Evolutionary conservation across 1,284 basidiomycete genomes (phyloP).

Genomic region (Cryptococcus sp.): DNA sequence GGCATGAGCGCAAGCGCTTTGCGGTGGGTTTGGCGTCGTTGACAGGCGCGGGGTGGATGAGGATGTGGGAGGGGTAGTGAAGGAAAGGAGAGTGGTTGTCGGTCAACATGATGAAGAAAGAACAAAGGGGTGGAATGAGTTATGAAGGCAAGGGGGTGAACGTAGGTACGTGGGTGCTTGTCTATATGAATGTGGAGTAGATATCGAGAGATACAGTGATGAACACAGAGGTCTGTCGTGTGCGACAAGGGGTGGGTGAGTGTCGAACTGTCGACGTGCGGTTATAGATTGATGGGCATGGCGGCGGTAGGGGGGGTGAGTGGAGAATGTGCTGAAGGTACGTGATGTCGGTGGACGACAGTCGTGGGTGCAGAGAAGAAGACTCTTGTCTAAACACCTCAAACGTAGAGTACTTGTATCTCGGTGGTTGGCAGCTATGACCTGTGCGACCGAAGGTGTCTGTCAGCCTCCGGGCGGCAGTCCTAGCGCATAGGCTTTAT

Average conservation of each 20-base stretch:
- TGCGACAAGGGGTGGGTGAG: background rate
- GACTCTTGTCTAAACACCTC: too few relatives aligned
- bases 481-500: too few relatives aligned
- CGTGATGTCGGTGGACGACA: too few relatives aligned
- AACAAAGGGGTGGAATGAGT: background rate
- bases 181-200: background rate
- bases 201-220: background rate
- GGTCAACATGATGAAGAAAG: background rate
- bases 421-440: too few relatives aligned
- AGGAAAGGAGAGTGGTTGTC: background rate
- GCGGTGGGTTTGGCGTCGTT: slow-evolving; percentile 7
- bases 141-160: background rate
- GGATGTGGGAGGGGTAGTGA: slow-evolving; percentile 1
- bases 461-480: too few relatives aligned
- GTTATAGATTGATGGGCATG: slow-evolving; percentile 13
- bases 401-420: too few relatives aligned
- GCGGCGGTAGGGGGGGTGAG: background rate
- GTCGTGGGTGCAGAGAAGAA: too few relatives aligned
- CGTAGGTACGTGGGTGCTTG: background rate
- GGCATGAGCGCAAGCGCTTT: slow-evolving; percentile 41
- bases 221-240: background rate
- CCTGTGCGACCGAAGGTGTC: too few relatives aligned
- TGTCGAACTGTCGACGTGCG: background rate
- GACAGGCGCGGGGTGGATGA: background rate
- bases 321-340: background rate